Conservation (phyloP, 768 basidiomycete genomes). For the Podaxis sp. region DNA sequence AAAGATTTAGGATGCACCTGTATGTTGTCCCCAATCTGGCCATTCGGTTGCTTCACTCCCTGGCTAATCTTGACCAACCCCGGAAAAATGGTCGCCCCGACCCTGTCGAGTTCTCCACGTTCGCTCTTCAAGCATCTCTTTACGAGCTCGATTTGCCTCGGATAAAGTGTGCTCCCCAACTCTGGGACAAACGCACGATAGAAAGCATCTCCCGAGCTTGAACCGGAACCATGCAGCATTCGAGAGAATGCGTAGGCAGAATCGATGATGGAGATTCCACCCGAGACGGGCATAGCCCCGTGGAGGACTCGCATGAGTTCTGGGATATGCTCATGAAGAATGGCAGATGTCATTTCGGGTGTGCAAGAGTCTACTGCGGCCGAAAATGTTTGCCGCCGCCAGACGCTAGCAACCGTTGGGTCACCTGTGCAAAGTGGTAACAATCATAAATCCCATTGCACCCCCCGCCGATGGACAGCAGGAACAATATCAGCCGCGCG, state of each 20-base stretch:
- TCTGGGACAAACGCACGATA: conserved; percentile 89
- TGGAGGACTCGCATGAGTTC: conserved; percentile 56
- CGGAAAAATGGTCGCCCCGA: conserved; percentile 86
- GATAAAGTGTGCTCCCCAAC: conserved; percentile 69
- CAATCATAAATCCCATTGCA: background rate
- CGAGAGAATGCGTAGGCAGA: conserved; percentile 79
- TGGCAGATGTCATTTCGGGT: conserved; percentile 63
- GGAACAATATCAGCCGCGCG: background rate
- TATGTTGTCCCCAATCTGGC: conserved; percentile 42
- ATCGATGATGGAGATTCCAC: conserved; percentile 61
- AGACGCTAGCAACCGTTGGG: conserved; percentile 85
- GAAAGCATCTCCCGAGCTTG: conserved; percentile 68
- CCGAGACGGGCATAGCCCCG: conserved; percentile 39
- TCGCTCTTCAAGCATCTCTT: conserved; percentile 81
- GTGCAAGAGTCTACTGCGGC: conserved; percentile 81
- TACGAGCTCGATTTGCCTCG: conserved; percentile 80
- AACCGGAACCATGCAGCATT: conserved; percentile 77
- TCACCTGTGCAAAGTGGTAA: conserved; percentile 51
- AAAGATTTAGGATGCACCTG: conserved; percentile 38
- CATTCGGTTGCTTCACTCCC: conserved; percentile 33
- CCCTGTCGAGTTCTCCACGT: conserved; percentile 66
- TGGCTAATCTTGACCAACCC: conserved; percentile 81
- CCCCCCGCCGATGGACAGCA: background rate
- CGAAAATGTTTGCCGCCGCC: conserved; percentile 88
- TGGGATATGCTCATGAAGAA: conserved; percentile 74